Conservation (phyloP, 2,329 filamentous ascomycete species). For the Pseudopyricularia cyperi region DNA sequence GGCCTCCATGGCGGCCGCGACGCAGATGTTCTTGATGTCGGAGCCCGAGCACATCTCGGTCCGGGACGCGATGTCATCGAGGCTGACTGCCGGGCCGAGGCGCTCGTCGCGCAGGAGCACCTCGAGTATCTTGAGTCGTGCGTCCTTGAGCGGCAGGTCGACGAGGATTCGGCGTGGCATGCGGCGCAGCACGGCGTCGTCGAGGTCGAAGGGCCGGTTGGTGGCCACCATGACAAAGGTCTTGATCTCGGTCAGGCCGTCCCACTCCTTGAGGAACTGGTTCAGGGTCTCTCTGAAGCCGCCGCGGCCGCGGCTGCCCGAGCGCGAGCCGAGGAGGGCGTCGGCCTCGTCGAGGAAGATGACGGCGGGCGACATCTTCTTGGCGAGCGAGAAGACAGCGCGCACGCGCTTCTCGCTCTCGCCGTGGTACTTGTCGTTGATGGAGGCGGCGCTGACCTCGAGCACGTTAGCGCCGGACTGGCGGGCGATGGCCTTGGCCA, state of each 20-base stretch:
- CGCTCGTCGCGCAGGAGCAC: conserved; percentile 60
- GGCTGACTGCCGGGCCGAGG: conserved; percentile 45
- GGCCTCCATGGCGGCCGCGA: conserved; percentile 66
- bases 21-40: conserved; percentile 71
- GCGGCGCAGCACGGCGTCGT: conserved; percentile 72
- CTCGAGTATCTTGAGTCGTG: conserved; percentile 46
- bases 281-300: conserved; percentile 86
- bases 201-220: conserved; percentile 88
- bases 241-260: conserved; percentile 61
- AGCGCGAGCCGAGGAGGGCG: conserved; percentile 71
- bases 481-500: conserved; percentile 57
- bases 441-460: conserved; percentile 78
- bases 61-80: conserved; percentile 48
- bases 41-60: conserved; percentile 73
- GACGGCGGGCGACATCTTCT: conserved; percentile 81
- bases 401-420: conserved; percentile 94
- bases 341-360: conserved; percentile 98
- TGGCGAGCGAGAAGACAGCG: conserved; percentile 81
- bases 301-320: conserved; percentile 49
- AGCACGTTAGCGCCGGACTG: conserved; percentile 61
- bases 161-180: conserved; percentile 61
- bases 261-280: conserved; percentile 94
- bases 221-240: conserved; percentile 98
- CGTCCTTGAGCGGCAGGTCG: conserved; percentile 52
- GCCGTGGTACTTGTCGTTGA: conserved; percentile 94